phyloP scores from a whole-genome alignment of 1,284 basidiomycete species.

The Heliocybe sulcata region DNA sequence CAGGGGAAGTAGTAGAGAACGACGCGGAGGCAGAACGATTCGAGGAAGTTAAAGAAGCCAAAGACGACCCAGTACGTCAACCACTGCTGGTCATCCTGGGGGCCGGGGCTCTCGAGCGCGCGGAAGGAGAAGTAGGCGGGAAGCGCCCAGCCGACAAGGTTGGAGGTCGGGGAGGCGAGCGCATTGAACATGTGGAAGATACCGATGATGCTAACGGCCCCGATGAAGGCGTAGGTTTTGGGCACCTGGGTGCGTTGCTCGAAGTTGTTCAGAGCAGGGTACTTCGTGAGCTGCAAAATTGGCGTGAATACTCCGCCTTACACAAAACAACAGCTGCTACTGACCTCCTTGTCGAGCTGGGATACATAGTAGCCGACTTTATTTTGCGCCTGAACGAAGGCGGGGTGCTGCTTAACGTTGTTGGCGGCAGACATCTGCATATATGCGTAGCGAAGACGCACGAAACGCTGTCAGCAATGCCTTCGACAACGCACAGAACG shows the following conservation, averaged over 20 bases:
- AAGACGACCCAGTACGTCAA: constrained; percentile 87
- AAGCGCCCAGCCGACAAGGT: constrained; percentile 78
- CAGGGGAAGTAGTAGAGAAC: constrained; percentile 82
- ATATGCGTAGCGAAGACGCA: constrained; percentile 8
- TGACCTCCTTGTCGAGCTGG: constrained; percentile 93
- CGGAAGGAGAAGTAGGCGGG: constrained; percentile 84
- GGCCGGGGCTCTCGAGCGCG: constrained; percentile 69
- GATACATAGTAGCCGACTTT: constrained; percentile 69
- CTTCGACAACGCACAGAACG: not conserved
- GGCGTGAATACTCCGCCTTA: too few species aligned
- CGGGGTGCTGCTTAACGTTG: constrained; percentile 80
- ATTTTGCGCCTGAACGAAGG: constrained; percentile 72
- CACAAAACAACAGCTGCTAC: too few species aligned
- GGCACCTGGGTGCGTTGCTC: constrained; percentile 91
- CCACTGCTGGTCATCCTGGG: constrained; percentile 82
- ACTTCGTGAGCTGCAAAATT: constrained; percentile 80
- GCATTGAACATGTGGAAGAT: constrained; percentile 79
- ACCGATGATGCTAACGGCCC: constrained; percentile 55
- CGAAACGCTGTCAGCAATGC: constrained; percentile 5
- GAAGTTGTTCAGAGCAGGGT: constrained; percentile 75
- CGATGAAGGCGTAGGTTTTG: constrained; percentile 88
- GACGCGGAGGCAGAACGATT: constrained; percentile 66
- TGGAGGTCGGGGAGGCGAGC: constrained; percentile 75
- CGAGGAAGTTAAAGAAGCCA: constrained; percentile 81
- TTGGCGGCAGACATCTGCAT: constrained; percentile 66